Evolutionary conservation across 208 protist species (phyloP).

Genomic region (Acanthamoeba rhysodes): DNA sequence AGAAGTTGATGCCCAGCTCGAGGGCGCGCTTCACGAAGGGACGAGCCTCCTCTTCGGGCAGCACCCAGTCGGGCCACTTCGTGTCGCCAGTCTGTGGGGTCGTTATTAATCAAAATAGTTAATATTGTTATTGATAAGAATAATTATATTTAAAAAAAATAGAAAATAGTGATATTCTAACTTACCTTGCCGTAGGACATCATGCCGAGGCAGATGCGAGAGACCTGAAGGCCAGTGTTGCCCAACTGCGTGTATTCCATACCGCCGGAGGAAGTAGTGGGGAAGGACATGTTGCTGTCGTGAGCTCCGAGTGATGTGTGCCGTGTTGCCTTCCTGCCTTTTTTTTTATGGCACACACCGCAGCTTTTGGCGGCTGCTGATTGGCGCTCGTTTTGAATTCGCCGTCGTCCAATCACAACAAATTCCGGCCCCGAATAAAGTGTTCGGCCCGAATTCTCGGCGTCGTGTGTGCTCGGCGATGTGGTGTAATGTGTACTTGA

Average conservation of each 20-base stretch:
- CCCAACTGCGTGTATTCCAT: constrained; percentile 32
- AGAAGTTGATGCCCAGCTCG: constrained; percentile 61
- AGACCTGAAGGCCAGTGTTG: constrained; percentile 48
- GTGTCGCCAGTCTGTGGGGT: background rate
- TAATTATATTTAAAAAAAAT: background rate
- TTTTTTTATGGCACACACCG: too few relatives aligned
- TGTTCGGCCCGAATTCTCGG: too few relatives aligned
- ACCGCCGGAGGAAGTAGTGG: background rate
- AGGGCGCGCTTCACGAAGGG: constrained; percentile 54
- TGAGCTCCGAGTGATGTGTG: too few relatives aligned
- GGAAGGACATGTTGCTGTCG: too few relatives aligned
- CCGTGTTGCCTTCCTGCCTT: too few relatives aligned
- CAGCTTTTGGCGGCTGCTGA: too few relatives aligned
- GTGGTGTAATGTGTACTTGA: too few relatives aligned
- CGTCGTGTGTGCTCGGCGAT: too few relatives aligned
- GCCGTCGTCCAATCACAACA: too few relatives aligned
- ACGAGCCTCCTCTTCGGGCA: constrained; percentile 11
- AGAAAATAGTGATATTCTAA: background rate
- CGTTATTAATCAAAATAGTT: too few relatives aligned
- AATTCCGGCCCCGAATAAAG: too few relatives aligned
- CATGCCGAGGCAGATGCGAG: constrained; percentile 53
- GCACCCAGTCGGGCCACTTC: constrained; percentile 21
- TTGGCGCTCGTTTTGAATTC: too few relatives aligned
- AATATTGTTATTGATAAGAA: background rate
- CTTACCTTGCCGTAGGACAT: constrained; percentile 47